phyloP scores from a whole-genome alignment of 2,329 filamentous ascomycete species.

The Ophiosphaerella korrae region DNA sequence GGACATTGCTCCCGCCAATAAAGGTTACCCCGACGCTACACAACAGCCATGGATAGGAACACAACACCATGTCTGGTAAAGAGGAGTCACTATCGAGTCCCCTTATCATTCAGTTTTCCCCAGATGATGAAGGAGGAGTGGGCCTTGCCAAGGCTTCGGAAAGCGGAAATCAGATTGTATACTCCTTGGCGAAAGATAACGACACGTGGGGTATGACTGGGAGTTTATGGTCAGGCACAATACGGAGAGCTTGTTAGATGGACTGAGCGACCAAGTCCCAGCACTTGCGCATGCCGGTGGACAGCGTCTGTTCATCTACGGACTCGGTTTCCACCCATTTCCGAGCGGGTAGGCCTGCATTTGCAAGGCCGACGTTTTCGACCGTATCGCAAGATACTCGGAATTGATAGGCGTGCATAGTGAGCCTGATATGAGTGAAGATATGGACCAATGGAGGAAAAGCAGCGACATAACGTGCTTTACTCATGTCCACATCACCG shows the following conservation, averaged over 20 bases:
- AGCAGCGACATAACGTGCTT: constrained; percentile 21
- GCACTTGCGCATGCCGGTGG: constrained; percentile 46
- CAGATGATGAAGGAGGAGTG: constrained; percentile 20
- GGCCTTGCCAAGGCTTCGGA: constrained; percentile 24
- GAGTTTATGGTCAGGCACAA: no score
- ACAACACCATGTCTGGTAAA: constrained; percentile 22
- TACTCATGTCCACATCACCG: constrained; percentile 18
- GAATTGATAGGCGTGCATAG: constrained; percentile 42
- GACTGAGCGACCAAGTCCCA: constrained; percentile 32
- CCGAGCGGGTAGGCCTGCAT: constrained; percentile 21
- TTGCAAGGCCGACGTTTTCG: constrained; percentile 11
- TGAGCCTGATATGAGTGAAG: constrained; percentile 43
- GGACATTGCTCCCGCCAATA: constrained; percentile 11
- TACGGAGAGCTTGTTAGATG: neutral
- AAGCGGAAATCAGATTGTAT: constrained; percentile 22
- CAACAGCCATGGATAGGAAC: constrained; percentile 17
- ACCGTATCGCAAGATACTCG: constrained; percentile 17
- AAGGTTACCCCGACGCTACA: neutral
- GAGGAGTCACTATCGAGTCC: constrained; percentile 6
- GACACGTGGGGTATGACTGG: constrained; percentile 16
- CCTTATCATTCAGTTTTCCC: constrained; percentile 33
- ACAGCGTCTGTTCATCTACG: constrained; percentile 42
- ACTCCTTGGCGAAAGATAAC: constrained; percentile 41
- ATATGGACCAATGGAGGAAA: constrained; percentile 40
- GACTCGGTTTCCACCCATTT: constrained; percentile 39